phyloP scores from a whole-genome alignment of 495 filamentous ascomycete species.

The Halenospora varia region DNA sequence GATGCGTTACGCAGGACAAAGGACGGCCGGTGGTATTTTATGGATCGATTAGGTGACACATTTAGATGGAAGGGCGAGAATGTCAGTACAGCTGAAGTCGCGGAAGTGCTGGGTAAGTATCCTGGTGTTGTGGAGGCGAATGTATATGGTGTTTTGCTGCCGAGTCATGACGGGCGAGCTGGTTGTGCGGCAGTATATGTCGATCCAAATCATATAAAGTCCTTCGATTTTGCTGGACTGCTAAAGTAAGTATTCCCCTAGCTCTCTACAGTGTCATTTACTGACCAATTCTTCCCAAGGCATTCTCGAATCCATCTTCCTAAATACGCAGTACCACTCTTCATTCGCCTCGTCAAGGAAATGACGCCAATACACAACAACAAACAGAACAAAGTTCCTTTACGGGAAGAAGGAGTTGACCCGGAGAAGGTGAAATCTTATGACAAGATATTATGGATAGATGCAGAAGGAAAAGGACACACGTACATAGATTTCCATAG shows the following conservation, averaged over 20 bases:
- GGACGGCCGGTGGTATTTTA: constrained; percentile 76
- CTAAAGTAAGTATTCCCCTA: constrained; percentile 33
- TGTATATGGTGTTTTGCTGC: constrained; percentile 72
- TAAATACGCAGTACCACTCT: constrained; percentile 73
- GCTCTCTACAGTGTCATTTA: neutral
- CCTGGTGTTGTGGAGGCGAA: constrained; percentile 70
- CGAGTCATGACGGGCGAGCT: constrained; percentile 67
- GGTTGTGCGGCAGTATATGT: constrained; percentile 57
- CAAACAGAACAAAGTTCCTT: constrained; percentile 76
- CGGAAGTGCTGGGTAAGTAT: constrained; percentile 60
- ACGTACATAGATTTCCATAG: constrained; percentile 54
- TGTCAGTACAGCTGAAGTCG: constrained; percentile 74
- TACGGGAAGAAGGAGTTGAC: constrained; percentile 69
- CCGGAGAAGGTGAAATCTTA: constrained; percentile 49
- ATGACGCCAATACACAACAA: constrained; percentile 72
- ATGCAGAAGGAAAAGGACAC: constrained; percentile 38
- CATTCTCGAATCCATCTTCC: constrained; percentile 56
- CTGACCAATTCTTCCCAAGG: constrained; percentile 24
- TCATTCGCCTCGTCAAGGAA: constrained; percentile 58
- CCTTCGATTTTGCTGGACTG: constrained; percentile 51
- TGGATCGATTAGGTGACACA: constrained; percentile 74
- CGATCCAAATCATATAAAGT: constrained; percentile 33
- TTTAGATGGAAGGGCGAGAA: constrained; percentile 86
- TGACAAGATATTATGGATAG: constrained; percentile 54
- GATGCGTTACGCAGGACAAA: constrained; percentile 61